Evolutionary conservation across 2,329 filamentous ascomycete species (phyloP).

Genomic region (Ophiostoma australiae): DNA sequence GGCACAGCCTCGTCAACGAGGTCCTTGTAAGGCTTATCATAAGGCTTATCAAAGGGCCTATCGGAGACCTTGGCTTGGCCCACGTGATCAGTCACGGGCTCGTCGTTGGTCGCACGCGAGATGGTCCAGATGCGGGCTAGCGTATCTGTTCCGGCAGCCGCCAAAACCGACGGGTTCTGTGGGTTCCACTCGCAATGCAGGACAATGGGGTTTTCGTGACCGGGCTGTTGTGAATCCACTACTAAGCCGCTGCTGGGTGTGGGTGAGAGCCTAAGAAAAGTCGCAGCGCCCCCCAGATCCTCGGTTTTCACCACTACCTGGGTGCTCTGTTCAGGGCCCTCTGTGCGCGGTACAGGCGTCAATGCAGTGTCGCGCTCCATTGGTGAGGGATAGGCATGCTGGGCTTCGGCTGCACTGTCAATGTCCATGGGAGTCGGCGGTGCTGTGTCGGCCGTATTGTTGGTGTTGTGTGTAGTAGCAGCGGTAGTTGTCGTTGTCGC

Average conservation of each 20-base stretch:
- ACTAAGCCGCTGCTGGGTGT: conserved; percentile 34
- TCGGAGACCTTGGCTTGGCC: conserved; percentile 34
- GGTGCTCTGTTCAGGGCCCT: conserved; percentile 59
- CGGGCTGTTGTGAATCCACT: conserved; percentile 26
- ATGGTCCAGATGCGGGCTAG: conserved; percentile 65
- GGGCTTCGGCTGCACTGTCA: conserved; percentile 45
- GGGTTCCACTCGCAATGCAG: conserved; percentile 67
- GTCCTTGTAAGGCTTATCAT: conserved; percentile 39
- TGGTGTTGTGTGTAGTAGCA: neutral
- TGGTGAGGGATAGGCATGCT: conserved; percentile 62
- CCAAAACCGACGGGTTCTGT: conserved; percentile 58
- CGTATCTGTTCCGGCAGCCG: conserved; percentile 63
- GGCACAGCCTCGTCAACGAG: conserved; percentile 52
- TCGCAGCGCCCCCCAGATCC: conserved; percentile 56
- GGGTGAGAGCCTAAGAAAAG: conserved; percentile 52
- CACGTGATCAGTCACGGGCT: conserved; percentile 42
- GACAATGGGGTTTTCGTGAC: conserved; percentile 53
- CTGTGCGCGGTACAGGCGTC: conserved; percentile 51
- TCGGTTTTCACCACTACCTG: conserved; percentile 61
- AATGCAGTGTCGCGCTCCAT: conserved; percentile 53
- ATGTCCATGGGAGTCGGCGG: conserved; percentile 53
- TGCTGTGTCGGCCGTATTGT: conserved; percentile 35
- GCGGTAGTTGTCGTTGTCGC: conserved; percentile 31
- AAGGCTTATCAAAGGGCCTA: too few species aligned
- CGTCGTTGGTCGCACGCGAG: conserved; percentile 46